A percentile compares a stretch with the other conserved stretches of the same genome.
phyloP scores from a whole-genome alignment of 805 yeast genomes.

The Sugiyamaella valdiviana region DNA sequence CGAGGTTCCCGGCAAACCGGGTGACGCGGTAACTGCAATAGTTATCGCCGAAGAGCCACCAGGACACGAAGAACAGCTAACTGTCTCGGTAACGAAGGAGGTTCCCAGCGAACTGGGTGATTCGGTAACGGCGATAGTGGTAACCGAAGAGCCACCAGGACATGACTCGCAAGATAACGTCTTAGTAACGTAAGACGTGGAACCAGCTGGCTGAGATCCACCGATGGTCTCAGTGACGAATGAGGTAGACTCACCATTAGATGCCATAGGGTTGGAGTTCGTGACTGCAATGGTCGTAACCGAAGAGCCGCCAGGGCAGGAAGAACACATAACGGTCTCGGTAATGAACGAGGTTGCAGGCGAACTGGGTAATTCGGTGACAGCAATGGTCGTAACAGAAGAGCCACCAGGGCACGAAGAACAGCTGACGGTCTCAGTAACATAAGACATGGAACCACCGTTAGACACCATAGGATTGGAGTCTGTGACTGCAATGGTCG shows the following conservation, averaged over 20 bases:
- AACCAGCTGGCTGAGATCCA: background rate
- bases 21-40: background rate
- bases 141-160: background rate
- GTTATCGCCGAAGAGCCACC: background rate
- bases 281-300: background rate
- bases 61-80: slow-evolving; percentile 8
- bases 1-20: slow-evolving; percentile 2
- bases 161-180: background rate
- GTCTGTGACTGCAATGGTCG: background rate
- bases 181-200: background rate
- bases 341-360: background rate
- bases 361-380: background rate
- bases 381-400: background rate
- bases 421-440: background rate
- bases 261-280: too few relatives aligned
- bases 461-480: too few relatives aligned
- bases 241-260: background rate
- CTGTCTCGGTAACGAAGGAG: slow-evolving; percentile 8
- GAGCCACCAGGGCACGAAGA: background rate
- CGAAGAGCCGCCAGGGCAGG: background rate
- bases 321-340: slow-evolving; percentile 9
- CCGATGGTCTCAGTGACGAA: background rate
- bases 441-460: background rate
- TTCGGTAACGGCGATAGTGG: background rate
- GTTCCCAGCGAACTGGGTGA: background rate